These are phyloP conservation scores for Clonostachys rosea DNA, from an alignment of 2,329 filamentous ascomycete genomes.

Conservation along the genomic window DNA sequence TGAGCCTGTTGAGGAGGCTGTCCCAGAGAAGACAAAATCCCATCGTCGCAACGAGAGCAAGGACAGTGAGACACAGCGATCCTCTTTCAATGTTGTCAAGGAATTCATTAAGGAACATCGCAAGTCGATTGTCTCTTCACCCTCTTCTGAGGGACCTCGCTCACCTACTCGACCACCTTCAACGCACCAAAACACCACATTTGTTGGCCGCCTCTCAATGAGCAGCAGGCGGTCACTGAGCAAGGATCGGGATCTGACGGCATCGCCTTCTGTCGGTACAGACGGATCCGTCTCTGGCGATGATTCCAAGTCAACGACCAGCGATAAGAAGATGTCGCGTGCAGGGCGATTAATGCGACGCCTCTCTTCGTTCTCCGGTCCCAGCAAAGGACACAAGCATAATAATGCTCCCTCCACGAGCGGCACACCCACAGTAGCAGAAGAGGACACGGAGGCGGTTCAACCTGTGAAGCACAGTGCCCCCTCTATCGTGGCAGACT, in stretches of 20 bases:
- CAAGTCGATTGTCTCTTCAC: conserved; percentile 39
- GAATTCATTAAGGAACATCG: conserved; percentile 58
- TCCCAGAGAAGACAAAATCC: conserved; percentile 6
- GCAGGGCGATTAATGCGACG: conserved; percentile 55
- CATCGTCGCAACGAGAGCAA: conserved; percentile 24
- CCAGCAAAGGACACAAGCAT: conserved; percentile 16
- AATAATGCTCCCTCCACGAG: conserved; percentile 41
- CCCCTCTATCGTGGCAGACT: conserved; percentile 53
- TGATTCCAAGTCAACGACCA: conserved; percentile 33
- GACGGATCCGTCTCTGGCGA: conserved; percentile 32
- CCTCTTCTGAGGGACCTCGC: conserved; percentile 21
- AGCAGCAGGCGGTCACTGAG: conserved; percentile 18
- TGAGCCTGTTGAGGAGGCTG: not conserved
- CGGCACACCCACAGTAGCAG: conserved; percentile 45
- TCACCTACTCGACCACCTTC: conserved; percentile 41
- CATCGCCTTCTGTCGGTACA: conserved; percentile 35
- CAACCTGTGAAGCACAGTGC: not conserved
- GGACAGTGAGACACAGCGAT: conserved; percentile 40
- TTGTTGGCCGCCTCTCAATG: conserved; percentile 57
- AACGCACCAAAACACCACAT: conserved; percentile 32
- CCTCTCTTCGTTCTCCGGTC: conserved; percentile 47
- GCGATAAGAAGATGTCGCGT: conserved; percentile 44
- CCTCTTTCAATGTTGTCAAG: conserved; percentile 55
- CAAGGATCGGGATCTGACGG: conserved; percentile 26
- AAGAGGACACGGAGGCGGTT: conserved; percentile 28